Evolutionary conservation across 2,329 filamentous ascomycete species (phyloP), one percentile per base, ranked within the genome.

Genomic region (Dothiorella sarmentorum): DNA sequence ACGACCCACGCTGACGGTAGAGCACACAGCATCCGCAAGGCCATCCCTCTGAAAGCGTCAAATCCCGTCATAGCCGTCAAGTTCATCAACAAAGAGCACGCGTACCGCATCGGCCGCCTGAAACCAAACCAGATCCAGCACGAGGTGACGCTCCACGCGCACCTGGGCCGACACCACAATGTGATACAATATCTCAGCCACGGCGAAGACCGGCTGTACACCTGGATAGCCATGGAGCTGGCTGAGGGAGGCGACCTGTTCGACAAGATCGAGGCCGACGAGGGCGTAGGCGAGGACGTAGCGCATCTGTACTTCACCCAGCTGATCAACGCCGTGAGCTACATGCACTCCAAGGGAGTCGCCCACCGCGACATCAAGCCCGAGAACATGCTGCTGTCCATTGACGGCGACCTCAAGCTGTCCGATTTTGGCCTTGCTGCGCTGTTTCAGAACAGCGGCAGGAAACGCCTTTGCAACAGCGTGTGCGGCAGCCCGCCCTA

Each of bases 181-280:
- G 88, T 99, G 64, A 97, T 99, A 67, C 88, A 91, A 69, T 97
- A 91, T 82, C 91, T 95, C 66, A 87, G 88, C 40, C 89, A 87
- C 1, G 93, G 91, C 57, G 90, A 97, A 72, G 92, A 99, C 71
- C 69, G 80, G 0, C 77, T 87, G 17, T 99, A 94, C 93, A 85
- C 89, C 66, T 99, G 94, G 94, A 96, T 99, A 66, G 93, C 92
- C 37, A 97, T 99, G 91, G 94, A 99, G 74, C 88, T 90, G 65
- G 94, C 94, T 44, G 90, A 95, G 67, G 94, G 94, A 40, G 94
- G 94, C 10, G 94, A 99, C 71, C 81, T 99, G 7, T 99, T 99
- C 73, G 94, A 99, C 84, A 99, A 99, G 79, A 97, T 99, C 66
- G 95, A 99, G 76, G 92, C 94, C 17, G 94, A 99, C 73, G 90